Conservation (phyloP, 345 rosid genomes). For the Microcos paniculata region DNA sequence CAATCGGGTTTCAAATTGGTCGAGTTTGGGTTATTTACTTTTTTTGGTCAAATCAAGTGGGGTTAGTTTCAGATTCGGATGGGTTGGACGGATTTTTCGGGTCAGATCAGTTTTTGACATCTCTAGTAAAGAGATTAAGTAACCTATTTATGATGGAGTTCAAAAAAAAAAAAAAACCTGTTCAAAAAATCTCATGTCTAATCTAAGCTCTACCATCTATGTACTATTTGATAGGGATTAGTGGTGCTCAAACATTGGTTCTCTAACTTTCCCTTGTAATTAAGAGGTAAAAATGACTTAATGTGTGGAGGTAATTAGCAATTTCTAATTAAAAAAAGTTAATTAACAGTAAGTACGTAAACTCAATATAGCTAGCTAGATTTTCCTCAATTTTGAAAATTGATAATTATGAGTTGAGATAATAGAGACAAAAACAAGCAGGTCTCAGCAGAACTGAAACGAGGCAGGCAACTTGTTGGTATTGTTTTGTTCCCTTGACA, state of each 20-base stretch:
- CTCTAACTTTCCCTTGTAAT: background rate
- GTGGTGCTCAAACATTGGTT: background rate
- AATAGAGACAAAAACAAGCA: background rate
- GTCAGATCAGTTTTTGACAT: too few relatives aligned
- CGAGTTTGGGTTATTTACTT: too few relatives aligned
- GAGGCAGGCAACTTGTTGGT: background rate
- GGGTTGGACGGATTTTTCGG: too few relatives aligned
- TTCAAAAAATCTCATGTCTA: background rate
- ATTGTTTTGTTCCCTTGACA: background rate
- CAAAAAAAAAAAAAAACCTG: too few relatives aligned
- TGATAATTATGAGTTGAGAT: background rate
- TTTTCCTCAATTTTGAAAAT: background rate
- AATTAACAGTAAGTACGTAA: background rate
- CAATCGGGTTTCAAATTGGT: too few relatives aligned
- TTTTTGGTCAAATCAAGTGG: too few relatives aligned
- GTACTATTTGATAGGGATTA: background rate
- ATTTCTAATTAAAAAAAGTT: background rate
- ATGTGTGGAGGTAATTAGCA: background rate
- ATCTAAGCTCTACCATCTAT: background rate
- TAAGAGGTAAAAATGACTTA: background rate
- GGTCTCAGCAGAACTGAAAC: background rate
- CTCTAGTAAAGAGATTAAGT: too few relatives aligned
- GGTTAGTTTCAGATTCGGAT: too few relatives aligned
- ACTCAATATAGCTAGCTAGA: background rate
- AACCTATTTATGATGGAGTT: too few relatives aligned